Evolutionary conservation across 2,329 filamentous ascomycete genomes (phyloP).

Genomic region (Bipolaris victoriae): DNA sequence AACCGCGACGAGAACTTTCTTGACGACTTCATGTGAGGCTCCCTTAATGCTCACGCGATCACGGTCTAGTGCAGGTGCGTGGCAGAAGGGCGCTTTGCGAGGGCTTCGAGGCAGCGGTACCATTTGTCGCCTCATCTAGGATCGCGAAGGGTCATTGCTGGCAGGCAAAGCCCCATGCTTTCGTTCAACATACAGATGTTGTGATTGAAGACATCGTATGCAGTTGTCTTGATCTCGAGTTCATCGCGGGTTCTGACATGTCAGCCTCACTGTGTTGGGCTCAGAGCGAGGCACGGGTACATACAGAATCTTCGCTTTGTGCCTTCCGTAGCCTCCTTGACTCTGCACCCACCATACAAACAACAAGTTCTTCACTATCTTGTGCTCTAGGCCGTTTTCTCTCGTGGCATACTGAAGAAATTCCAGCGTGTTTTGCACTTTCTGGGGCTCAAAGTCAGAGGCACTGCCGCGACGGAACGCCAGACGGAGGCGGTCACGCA

Average conservation of each 20-base stretch:
- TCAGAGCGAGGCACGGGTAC: constrained; percentile 8
- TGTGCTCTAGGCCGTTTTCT: constrained; percentile 72
- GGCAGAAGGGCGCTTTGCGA: constrained; percentile 16
- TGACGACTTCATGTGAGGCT: constrained; percentile 73
- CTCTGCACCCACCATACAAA: constrained; percentile 55
- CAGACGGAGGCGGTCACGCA: constrained; percentile 58
- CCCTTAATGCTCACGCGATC: not conserved
- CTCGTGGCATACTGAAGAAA: constrained; percentile 71
- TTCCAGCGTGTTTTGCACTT: constrained; percentile 69
- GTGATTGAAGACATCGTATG: constrained; percentile 69
- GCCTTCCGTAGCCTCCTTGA: constrained; percentile 38
- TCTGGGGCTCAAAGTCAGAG: constrained; percentile 48
- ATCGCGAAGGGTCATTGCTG: constrained; percentile 40
- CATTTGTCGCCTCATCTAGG: constrained; percentile 21
- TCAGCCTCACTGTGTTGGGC: constrained; percentile 3
- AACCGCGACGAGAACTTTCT: constrained; percentile 77
- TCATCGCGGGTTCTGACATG: constrained; percentile 33
- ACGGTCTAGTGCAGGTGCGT: constrained; percentile 8
- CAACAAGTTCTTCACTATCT: constrained; percentile 72
- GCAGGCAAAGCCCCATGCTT: constrained; percentile 68
- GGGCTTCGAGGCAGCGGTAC: constrained; percentile 2
- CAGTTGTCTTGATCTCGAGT: constrained; percentile 41
- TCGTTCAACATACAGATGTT: constrained; percentile 77
- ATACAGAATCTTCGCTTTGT: constrained; percentile 28
- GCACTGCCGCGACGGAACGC: constrained; percentile 47